A percentile compares a stretch with the other conserved stretches of the same genome.
Conservation (phyloP, 2,329 filamentous ascomycete genomes). For the Plectosphaerella cucumerina region DNA sequence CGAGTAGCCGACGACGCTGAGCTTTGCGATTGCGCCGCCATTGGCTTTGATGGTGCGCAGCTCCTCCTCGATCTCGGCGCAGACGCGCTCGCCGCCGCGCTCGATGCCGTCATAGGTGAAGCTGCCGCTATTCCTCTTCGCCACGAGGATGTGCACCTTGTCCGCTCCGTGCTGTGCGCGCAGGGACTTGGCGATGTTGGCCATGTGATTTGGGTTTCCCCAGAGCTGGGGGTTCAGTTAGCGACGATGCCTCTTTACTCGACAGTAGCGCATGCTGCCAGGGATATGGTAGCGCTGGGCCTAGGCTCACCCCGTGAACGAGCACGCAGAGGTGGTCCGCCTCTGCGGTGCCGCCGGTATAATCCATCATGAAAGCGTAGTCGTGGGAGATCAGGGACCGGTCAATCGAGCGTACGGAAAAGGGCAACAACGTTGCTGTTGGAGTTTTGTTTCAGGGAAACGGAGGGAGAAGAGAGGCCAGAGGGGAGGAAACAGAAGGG, state of each 20-base stretch:
- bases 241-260: too few relatives aligned
- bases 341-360: slow-evolving; percentile 45
- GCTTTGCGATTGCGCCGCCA: slow-evolving; percentile 71
- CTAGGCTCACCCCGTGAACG: slow-evolving; percentile 64
- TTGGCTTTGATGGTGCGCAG: slow-evolving; percentile 49
- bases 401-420: slow-evolving; percentile 26
- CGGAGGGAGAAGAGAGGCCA: too few relatives aligned
- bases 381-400: slow-evolving; percentile 24
- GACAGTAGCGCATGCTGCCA: neutral
- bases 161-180: slow-evolving; percentile 58
- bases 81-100: slow-evolving; percentile 62
- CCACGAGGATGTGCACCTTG: slow-evolving; percentile 64
- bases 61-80: slow-evolving; percentile 63
- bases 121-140: slow-evolving; percentile 68
- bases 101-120: slow-evolving; percentile 71
- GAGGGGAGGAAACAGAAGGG: too few relatives aligned
- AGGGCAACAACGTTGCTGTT: slow-evolving; percentile 16
- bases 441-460: neutral
- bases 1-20: slow-evolving; percentile 88
- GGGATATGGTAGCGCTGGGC: neutral
- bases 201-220: slow-evolving; percentile 74
- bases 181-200: slow-evolving; percentile 61
- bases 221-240: slow-evolving; percentile 51
- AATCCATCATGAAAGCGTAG: slow-evolving; percentile 32
- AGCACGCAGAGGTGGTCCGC: slow-evolving; percentile 73